phyloP scores from a whole-genome alignment of 495 filamentous ascomycete species.

The Lasiosphaeris hirsuta region DNA sequence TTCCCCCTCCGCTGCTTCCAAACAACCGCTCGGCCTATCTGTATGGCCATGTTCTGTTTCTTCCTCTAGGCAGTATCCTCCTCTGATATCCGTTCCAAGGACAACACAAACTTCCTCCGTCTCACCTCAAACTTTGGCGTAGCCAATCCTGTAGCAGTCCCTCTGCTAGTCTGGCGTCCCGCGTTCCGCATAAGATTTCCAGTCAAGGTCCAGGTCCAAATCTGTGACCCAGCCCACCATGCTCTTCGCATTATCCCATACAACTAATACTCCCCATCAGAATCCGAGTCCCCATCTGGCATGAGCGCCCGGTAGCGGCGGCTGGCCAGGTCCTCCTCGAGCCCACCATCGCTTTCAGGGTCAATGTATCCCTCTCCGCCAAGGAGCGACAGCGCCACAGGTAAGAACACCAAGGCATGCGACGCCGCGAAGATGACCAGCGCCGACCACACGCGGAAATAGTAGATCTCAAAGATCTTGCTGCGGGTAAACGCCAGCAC shows the following conservation, averaged over 20 bases:
- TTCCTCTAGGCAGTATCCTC: too few relatives aligned
- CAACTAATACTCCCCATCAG: slow-evolving; percentile 34
- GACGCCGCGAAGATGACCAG: slow-evolving; percentile 83
- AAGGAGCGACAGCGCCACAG: slow-evolving; percentile 80
- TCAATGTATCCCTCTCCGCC: slow-evolving; percentile 88
- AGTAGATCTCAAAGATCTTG: slow-evolving; percentile 99
- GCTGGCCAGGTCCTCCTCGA: slow-evolving; percentile 74
- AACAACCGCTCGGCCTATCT: too few relatives aligned
- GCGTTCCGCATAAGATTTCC: too few relatives aligned
- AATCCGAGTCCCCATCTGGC: slow-evolving; percentile 39
- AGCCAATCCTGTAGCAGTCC: too few relatives aligned
- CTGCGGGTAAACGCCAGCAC: slow-evolving; percentile 92
- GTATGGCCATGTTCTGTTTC: too few relatives aligned
- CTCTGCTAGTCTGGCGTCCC: too few relatives aligned
- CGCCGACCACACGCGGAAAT: slow-evolving; percentile 93
- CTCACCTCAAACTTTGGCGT: too few relatives aligned
- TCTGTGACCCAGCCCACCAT: background rate
- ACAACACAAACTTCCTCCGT: too few relatives aligned
- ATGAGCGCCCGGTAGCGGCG: slow-evolving; percentile 44
- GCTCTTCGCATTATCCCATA: background rate
- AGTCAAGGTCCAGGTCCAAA: background rate
- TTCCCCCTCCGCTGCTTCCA: too few relatives aligned
- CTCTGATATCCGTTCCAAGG: too few relatives aligned
- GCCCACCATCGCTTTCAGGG: slow-evolving; percentile 74
- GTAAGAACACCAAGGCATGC: slow-evolving; percentile 88